Evolutionary conservation across 2,329 filamentous ascomycete genomes (phyloP).

Genomic region (Teratosphaeria destructans): DNA sequence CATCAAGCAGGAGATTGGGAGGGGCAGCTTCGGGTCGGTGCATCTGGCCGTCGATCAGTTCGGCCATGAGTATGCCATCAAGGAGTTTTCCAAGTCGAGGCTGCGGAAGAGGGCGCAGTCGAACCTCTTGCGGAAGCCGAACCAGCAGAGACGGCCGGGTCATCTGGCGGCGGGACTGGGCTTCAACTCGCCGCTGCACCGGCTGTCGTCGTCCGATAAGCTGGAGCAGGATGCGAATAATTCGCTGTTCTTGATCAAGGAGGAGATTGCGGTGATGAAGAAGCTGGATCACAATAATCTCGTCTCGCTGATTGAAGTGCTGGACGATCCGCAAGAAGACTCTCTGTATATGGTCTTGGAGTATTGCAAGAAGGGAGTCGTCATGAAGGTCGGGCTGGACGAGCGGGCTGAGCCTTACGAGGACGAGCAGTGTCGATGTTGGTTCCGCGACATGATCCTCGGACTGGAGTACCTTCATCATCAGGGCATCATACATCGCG

Average conservation of each 20-base stretch:
- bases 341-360: slow-evolving; percentile 98
- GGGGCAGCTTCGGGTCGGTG: slow-evolving; percentile 89
- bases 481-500: slow-evolving; percentile 87
- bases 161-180: slow-evolving; percentile 41
- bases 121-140: slow-evolving; percentile 63
- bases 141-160: slow-evolving; percentile 37
- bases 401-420: slow-evolving; percentile 73
- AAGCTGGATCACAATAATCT: slow-evolving; percentile 91
- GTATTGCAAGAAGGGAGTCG: slow-evolving; percentile 95
- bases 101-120: slow-evolving; percentile 85
- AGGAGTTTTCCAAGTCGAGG: slow-evolving; percentile 92
- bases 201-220: slow-evolving; percentile 43
- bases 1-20: slow-evolving; percentile 90
- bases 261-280: slow-evolving; percentile 99
- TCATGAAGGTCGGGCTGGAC: slow-evolving; percentile 91
- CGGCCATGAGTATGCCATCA: slow-evolving; percentile 88
- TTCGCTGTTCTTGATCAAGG: slow-evolving; percentile 76
- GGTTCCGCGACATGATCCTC: slow-evolving; percentile 89
- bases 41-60: slow-evolving; percentile 84
- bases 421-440: slow-evolving; percentile 71
- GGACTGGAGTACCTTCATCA: slow-evolving; percentile 94
- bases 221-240: slow-evolving; percentile 37
- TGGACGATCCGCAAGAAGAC: slow-evolving; percentile 92
- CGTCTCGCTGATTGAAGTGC: slow-evolving; percentile 84
- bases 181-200: slow-evolving; percentile 55